Conservation (phyloP, 306 rosid species). For the Begonia peltatifolia region DNA sequence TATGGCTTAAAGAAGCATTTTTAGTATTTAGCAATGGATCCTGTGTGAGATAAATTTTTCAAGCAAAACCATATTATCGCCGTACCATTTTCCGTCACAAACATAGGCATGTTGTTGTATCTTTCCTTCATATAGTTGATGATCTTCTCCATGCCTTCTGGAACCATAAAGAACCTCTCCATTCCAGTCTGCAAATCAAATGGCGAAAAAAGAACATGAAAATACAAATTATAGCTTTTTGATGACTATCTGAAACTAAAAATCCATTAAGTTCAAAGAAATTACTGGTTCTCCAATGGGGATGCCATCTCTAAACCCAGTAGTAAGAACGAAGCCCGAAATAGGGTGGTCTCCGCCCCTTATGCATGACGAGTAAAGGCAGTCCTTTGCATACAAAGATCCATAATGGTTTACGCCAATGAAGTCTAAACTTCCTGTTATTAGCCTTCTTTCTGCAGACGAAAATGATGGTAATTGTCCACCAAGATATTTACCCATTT, state of each 20-base stretch:
- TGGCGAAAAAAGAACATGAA: background rate
- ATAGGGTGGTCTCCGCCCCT: slow-evolving; percentile 22
- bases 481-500: no score
- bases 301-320: slow-evolving; percentile 25
- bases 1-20: no score
- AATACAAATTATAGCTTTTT: background rate
- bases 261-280: background rate
- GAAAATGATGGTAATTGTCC: slow-evolving; percentile 33
- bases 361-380: slow-evolving; percentile 26
- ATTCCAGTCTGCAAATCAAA: slow-evolving; percentile 34
- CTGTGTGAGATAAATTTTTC: background rate
- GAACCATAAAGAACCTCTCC: slow-evolving; percentile 37
- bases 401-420: slow-evolving; percentile 49
- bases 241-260: background rate
- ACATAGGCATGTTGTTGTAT: slow-evolving; percentile 37
- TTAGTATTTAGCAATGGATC: no score
- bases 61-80: background rate
- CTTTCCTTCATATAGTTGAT: slow-evolving; percentile 35
- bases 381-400: slow-evolving; percentile 39
- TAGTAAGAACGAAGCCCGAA: slow-evolving; percentile 25
- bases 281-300: slow-evolving; percentile 47
- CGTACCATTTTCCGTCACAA: slow-evolving; percentile 64
- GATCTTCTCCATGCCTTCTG: slow-evolving; percentile 37
- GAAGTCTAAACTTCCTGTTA: slow-evolving; percentile 42
- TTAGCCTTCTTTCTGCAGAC: slow-evolving; percentile 19